phyloP scores from a whole-genome alignment of 2,329 filamentous ascomycete species.

The Xylariales sp. region DNA sequence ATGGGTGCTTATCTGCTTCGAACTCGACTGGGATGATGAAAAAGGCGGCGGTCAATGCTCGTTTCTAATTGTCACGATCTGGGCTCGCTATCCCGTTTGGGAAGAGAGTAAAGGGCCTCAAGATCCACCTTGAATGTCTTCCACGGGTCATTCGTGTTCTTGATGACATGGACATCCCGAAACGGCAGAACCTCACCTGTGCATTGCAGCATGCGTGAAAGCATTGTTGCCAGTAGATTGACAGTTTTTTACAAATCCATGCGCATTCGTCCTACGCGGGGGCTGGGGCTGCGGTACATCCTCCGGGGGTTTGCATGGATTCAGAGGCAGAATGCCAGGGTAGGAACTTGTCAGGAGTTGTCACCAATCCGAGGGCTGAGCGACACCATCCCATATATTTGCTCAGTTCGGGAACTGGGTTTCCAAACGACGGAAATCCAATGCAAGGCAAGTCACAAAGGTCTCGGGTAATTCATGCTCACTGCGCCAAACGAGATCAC shows the following conservation, averaged over 20 bases:
- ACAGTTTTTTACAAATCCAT: not conserved
- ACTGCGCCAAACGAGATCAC: no score
- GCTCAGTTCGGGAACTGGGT: no score
- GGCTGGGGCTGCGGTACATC: no score
- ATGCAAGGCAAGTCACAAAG: no score
- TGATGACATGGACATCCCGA: not conserved
- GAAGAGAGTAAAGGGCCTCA: not conserved
- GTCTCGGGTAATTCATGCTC: no score
- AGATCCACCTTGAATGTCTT: not conserved
- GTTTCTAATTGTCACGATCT: not conserved
- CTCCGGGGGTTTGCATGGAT: no score
- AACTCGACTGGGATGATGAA: constrained; percentile 3
- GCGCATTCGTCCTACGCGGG: not conserved
- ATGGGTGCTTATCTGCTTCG: constrained; percentile 1
- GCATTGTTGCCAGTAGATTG: constrained; percentile 5
- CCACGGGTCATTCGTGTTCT: not conserved
- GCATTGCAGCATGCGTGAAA: not conserved
- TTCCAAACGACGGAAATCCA: not conserved
- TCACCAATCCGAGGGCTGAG: not conserved
- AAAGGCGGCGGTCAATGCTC: constrained; percentile 4
- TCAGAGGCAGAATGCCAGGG: no score
- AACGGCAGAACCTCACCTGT: not conserved
- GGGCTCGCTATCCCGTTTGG: not conserved
- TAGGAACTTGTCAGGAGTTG: not conserved
- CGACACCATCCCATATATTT: not conserved